Percentiles rank a stretch among this genome's conserved stretches.
These are phyloP conservation scores for Cladochytrium replicatum DNA, from an alignment of 192 early-diverging fungal species.

Conservation along the genomic window DNA sequence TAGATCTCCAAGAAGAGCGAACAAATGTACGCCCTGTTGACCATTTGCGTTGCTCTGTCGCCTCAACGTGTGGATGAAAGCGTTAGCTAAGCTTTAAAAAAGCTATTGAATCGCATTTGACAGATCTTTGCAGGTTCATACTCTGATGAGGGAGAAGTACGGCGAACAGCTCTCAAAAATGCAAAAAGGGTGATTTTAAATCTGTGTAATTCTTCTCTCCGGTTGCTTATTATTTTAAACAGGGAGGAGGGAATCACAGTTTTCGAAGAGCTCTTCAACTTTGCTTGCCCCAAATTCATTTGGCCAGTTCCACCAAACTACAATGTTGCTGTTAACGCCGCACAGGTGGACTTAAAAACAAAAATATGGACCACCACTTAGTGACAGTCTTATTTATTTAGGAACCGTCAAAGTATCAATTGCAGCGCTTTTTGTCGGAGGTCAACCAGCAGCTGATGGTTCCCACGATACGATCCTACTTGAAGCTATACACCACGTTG, in stretches of 20 bases:
- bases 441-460: conserved; percentile 76
- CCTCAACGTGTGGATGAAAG: conserved; percentile 89
- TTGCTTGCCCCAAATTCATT: conserved; percentile 93
- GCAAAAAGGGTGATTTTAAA: conserved; percentile 78
- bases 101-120: no score
- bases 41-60: conserved; percentile 83
- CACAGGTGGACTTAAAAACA: no score
- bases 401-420: conserved; percentile 71
- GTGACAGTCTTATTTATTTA: conserved; percentile 2
- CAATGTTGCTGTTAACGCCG: conserved; percentile 42
- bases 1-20: conserved; percentile 83
- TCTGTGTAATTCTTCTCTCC: no score
- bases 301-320: conserved; percentile 79
- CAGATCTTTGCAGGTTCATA: conserved; percentile 72
- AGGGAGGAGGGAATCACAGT: conserved; percentile 65
- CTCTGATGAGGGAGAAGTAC: conserved; percentile 79
- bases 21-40: conserved; percentile 90
- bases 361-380: no score
- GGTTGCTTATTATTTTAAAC: no score
- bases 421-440: conserved; percentile 76
- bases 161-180: conserved; percentile 81
- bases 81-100: conserved; percentile 21
- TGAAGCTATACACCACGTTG: conserved; percentile 94
- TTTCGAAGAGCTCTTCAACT: conserved; percentile 83
- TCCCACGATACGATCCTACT: conserved; percentile 82